Base-by-base conservation (phyloP, 371 early-diverging fungal species). In the Syncephalastrum contaminatum region DNA sequence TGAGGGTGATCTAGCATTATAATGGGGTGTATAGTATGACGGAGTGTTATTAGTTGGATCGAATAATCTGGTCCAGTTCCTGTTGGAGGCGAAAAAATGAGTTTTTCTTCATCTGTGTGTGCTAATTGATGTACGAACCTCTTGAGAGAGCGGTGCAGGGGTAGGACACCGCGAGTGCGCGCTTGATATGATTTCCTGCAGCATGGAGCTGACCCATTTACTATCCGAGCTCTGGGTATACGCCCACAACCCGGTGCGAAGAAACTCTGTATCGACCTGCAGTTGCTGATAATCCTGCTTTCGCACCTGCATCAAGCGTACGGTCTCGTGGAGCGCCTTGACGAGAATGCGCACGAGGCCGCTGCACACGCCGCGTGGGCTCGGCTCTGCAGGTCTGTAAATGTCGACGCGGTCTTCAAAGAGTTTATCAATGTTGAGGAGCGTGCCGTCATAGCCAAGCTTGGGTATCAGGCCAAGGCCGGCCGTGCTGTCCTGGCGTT, bases 391-490 rank as follows among this genome's bases (percentile, higher is more conserved):
- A 27, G 66, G 69, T 22, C 85, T 65, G 59, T 81, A 87, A 22
- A 82, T 77, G 54, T 83, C 87, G 7, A 85, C 73, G 1, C 83
- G 76, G 16, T 88, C 90, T 21, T 84, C 79, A 66, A 90, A 90
- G 24, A 90, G 66, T 41, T 82, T 83, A 53, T 84, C 86, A 58
- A 90, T 88, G 57, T 83, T 82, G 48, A 69, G 81, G 63, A 87
- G 62, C 70, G 68, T 54, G 46, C 67, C 60, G 16, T 68, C 68
- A 27, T 58, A 63, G 6, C 65, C 61, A 55, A 63, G 57, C n/a
- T 58, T 61, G 46, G 53, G 48, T 19, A 62, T 52, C 15, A 62
- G 56, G 40, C 64, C 64, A 22, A 64, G 54, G 13, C 63, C 60
- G 24, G 50, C 22, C 1, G 46, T 15, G 14, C 50, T 50, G 43